Evolutionary conservation across 1,139 yeast species (phyloP).

Genomic region (Saccharomycopsis phalli): DNA sequence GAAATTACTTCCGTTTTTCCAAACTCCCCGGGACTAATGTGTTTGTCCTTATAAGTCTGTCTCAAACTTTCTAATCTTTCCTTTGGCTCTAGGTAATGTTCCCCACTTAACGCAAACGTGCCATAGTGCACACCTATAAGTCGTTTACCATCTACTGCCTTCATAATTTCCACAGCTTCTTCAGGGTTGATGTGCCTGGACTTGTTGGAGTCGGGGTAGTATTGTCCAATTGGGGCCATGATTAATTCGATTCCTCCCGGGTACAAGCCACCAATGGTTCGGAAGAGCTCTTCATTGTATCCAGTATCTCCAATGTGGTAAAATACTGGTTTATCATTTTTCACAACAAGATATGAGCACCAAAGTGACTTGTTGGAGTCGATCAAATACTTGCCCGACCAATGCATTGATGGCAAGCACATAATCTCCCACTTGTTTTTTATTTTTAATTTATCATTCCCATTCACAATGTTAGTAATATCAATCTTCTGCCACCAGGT

Average conservation of each 20-base stretch:
- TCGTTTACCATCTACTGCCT: constrained; percentile 49
- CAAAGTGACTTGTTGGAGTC: constrained; percentile 79
- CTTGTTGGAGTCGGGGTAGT: constrained; percentile 40
- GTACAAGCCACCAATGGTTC: constrained; percentile 33
- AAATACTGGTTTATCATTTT: constrained; percentile 58
- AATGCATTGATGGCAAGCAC: constrained; percentile 95
- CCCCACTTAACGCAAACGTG: constrained; percentile 81
- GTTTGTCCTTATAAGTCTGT: constrained; percentile 6
- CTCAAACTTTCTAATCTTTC: constrained; percentile 35
- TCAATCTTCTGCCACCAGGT: constrained; percentile 84
- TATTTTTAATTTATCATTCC: no score
- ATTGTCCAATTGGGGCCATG: constrained; percentile 87
- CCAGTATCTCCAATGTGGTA: constrained; percentile 97
- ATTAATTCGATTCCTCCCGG: constrained; percentile 36
- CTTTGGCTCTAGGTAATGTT: constrained; percentile 79
- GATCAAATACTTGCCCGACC: constrained; percentile 78
- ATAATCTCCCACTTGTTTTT: constrained; percentile 71
- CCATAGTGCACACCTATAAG: constrained; percentile 96
- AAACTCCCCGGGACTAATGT: constrained; percentile 15
- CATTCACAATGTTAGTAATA: constrained; percentile 25
- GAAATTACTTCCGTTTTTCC: constrained; percentile 15
- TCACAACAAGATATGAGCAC: constrained; percentile 73
- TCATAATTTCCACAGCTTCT: constrained; percentile 63
- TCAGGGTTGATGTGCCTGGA: constrained; percentile 70
- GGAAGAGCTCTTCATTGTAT: constrained; percentile 62